Base-by-base conservation (phyloP, 202 grass and related monocot species). In the Saccharum hybrid region DNA sequence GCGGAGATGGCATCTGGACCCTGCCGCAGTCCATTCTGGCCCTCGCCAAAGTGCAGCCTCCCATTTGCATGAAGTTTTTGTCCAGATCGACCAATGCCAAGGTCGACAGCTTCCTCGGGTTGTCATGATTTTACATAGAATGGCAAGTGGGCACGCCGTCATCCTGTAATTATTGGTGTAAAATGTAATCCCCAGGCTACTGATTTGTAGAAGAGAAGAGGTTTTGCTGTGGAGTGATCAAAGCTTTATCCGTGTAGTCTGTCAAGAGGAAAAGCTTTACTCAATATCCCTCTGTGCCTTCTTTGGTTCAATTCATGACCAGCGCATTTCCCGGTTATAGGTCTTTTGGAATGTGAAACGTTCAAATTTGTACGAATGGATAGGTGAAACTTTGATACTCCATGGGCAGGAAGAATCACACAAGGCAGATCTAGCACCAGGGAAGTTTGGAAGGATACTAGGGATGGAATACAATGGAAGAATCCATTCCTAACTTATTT, bases 51-150 rank as follows among this genome's bases (percentile, higher is more conserved):
- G 89, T 94, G 48, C 86, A 97, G 33, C 94, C 91, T 13, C 94
- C 94, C 11, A 97, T 97, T 59, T 97, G 94, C 64, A 97, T 97
- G 91, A 97, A 92, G 75, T 92, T 97, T 52, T 75, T 97, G 73
- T 85, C 94, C 10, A 89, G 94, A 62, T 73, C 82, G 40, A 30
- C 46, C 69, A 97, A 97, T 72, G 68, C 72, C 52, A 91, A 87
- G 68, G 94, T 97, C 37, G 94, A 94, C 39, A 38, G 13, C 6
- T 92, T 92, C 83, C 81, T 97, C 65, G 19, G 40, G 1, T 18
- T 80, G 16, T 74, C 71, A 14, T 77, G 61, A 46, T 68, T 42
- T 13, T 57, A 0, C 13, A 54, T 2, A 14, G 12, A 83, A 59
- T 7, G 8, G 61, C 68, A 62, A 72, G 45, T 10, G 23, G 49